Percentiles rank a stretch among this genome's conserved stretches.
Conservation (phyloP, 139 green algal species). For the Tetradesmus obliquus region DNA sequence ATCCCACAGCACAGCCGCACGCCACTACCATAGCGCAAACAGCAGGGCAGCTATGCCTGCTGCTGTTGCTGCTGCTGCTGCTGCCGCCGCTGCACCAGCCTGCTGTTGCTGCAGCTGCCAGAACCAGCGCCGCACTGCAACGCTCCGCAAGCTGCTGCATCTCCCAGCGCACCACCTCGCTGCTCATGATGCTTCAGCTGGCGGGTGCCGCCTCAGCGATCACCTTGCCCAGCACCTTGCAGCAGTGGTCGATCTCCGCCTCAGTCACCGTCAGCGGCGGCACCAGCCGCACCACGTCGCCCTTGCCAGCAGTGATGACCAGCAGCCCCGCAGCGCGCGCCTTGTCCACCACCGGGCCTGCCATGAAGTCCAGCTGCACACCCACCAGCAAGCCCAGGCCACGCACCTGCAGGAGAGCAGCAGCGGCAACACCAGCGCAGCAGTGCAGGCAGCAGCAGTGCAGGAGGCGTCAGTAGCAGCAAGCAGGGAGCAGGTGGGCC, state of each 20-base stretch:
- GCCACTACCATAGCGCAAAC: too few species aligned
- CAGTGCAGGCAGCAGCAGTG: not conserved
- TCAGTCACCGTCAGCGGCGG: constrained; percentile 93
- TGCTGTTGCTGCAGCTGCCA: not conserved
- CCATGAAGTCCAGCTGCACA: constrained; percentile 92
- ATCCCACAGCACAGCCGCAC: too few species aligned
- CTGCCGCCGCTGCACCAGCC: too few species aligned
- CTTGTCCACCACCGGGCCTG: constrained; percentile 77
- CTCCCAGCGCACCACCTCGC: not conserved
- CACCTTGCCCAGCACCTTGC: constrained; percentile 53
- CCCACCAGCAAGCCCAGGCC: constrained; percentile 93
- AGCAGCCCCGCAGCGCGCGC: constrained; percentile 88
- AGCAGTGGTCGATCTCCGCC: constrained; percentile 85
- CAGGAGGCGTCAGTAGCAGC: not conserved
- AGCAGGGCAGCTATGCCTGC: too few species aligned
- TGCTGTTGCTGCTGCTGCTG: too few species aligned
- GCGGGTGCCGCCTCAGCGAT: constrained; percentile 8
- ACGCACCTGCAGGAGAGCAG: constrained; percentile 67
- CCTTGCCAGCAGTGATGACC: constrained; percentile 92
- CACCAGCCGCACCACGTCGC: constrained; percentile 95
- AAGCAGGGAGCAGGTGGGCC: too few species aligned
- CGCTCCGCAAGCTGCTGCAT: not conserved
- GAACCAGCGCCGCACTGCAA: not conserved
- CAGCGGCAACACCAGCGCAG: not conserved
- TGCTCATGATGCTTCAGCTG: not conserved